Evolutionary conservation across 495 filamentous ascomycete genomes (phyloP).

Genomic region (Aspergillus asperescens): DNA sequence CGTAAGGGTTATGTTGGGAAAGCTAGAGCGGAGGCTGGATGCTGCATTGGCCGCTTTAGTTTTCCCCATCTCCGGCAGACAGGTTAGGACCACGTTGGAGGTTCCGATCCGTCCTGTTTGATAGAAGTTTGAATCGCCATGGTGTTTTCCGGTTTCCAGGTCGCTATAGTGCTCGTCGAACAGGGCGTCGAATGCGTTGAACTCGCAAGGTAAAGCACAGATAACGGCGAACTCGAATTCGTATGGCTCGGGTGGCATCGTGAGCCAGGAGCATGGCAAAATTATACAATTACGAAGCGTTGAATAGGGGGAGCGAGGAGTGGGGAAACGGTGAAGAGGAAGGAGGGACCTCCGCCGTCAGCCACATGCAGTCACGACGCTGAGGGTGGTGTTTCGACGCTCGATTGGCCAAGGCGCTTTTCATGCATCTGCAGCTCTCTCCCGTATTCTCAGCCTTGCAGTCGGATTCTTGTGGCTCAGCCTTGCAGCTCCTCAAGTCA

Average conservation of each 20-base stretch:
- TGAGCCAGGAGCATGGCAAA: too few species aligned
- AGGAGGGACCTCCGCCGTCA: too few species aligned
- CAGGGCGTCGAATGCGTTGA: neutral
- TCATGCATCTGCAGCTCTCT: too few species aligned
- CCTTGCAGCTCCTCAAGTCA: too few species aligned
- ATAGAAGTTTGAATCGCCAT: neutral
- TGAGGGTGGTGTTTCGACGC: too few species aligned
- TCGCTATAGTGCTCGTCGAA: neutral
- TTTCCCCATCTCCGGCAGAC: neutral
- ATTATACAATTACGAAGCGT: too few species aligned
- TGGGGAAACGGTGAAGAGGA: too few species aligned
- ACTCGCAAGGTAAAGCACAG: neutral
- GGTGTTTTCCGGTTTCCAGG: neutral
- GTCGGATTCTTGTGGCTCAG: too few species aligned
- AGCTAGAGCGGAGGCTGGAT: neutral
- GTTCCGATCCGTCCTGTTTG: neutral
- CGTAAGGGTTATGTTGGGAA: neutral
- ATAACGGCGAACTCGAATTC: neutral
- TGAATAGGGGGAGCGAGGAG: too few species aligned
- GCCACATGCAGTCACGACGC: too few species aligned
- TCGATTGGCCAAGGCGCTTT: too few species aligned
- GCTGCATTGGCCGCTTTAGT: neutral
- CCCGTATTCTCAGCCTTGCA: too few species aligned
- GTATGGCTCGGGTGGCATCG: neutral
- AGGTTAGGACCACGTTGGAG: neutral